Evolutionary conservation across 2,329 filamentous ascomycete species (phyloP).

Genomic region (Lachnellula hyalina): DNA sequence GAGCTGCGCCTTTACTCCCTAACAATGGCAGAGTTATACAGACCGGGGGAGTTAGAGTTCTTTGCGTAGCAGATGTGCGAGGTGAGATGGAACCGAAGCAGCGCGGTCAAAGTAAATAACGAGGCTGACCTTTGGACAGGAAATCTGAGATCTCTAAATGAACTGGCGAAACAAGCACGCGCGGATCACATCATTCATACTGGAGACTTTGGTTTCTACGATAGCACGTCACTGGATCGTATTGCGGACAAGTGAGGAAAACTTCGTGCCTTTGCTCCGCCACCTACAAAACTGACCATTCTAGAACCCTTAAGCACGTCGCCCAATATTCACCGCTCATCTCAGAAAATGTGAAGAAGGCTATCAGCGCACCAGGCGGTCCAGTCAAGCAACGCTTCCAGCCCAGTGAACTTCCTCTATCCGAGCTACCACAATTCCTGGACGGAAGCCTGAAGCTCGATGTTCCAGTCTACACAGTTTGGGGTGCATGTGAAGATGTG

Average conservation of each 20-base stretch:
- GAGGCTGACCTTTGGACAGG: slow-evolving; percentile 48
- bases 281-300: slow-evolving; percentile 24
- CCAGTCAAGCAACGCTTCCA: slow-evolving; percentile 83
- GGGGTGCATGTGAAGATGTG: slow-evolving; percentile 98
- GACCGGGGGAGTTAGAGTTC: slow-evolving; percentile 59
- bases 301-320: slow-evolving; percentile 92
- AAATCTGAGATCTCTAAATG: slow-evolving; percentile 91
- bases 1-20: slow-evolving; percentile 59
- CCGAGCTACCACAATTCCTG: slow-evolving; percentile 84
- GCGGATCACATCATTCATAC: slow-evolving; percentile 98
- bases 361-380: slow-evolving; percentile 60
- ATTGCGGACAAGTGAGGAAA: slow-evolving; percentile 88
- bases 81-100: slow-evolving; percentile 40
- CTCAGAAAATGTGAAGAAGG: slow-evolving; percentile 67
- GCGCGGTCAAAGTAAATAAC: not conserved
- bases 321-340: slow-evolving; percentile 97
- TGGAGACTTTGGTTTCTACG: slow-evolving; percentile 98
- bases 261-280: slow-evolving; percentile 3
- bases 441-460: slow-evolving; percentile 86
- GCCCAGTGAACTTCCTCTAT: slow-evolving; percentile 79
- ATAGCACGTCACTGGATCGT: slow-evolving; percentile 88
- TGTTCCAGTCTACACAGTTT: slow-evolving; percentile 96
- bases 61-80: slow-evolving; percentile 69
- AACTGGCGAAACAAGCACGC: slow-evolving; percentile 88
- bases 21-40: slow-evolving; percentile 64